Conservation (phyloP, 2,329 filamentous ascomycete genomes). For the Thelonectria olida region DNA sequence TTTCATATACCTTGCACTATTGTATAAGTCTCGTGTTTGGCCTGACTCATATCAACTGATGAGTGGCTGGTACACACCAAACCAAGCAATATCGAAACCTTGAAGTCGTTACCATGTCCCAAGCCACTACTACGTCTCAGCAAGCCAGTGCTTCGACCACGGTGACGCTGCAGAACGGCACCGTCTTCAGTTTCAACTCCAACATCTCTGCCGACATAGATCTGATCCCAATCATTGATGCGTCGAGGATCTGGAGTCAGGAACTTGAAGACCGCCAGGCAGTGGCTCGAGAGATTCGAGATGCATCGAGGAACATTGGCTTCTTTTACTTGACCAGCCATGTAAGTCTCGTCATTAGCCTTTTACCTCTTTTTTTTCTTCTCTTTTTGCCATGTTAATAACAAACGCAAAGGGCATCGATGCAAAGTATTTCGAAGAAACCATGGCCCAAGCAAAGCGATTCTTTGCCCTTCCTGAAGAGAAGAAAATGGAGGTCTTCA, state of each 20-base stretch:
- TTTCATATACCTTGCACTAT: no score
- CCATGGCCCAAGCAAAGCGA: slow-evolving; percentile 49
- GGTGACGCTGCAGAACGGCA: slow-evolving; percentile 36
- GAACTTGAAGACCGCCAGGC: slow-evolving; percentile 45
- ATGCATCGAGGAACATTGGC: slow-evolving; percentile 51
- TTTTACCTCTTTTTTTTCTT: slow-evolving; percentile 19
- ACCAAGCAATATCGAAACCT: no score
- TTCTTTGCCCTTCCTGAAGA: slow-evolving; percentile 55
- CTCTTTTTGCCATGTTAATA: no score
- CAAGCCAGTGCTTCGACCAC: no score
- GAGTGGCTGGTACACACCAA: no score
- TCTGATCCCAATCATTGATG: slow-evolving; percentile 55
- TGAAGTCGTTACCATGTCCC: no score
- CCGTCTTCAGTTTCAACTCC: slow-evolving; percentile 36
- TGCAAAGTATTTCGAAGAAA: slow-evolving; percentile 37
- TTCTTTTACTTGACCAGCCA: slow-evolving; percentile 55
- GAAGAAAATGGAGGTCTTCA: slow-evolving; percentile 59
- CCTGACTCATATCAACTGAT: no score
- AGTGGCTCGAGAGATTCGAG: slow-evolving; percentile 51
- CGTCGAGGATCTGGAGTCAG: slow-evolving; percentile 50
- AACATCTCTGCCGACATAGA: slow-evolving; percentile 35
- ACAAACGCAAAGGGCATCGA: slow-evolving; percentile 46
- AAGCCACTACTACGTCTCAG: no score
- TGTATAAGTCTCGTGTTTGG: no score
- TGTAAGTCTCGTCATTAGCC: slow-evolving; percentile 18